These are phyloP conservation scores for Rhododendron molle DNA, from an alignment of 148 eudicot species.

Conservation along the genomic window DNA sequence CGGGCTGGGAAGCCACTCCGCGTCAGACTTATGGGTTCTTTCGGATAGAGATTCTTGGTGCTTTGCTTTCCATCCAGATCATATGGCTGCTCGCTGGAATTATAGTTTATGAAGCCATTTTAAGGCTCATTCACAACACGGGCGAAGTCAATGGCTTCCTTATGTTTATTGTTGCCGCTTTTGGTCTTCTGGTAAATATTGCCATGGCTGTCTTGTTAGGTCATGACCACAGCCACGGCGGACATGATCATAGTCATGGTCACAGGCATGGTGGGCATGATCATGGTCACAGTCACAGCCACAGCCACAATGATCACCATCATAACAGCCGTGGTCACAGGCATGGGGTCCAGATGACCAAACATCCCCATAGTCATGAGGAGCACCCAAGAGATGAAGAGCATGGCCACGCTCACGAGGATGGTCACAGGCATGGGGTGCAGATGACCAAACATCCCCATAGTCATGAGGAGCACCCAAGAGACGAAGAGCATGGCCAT, in stretches of 20 bases:
- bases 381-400: too few species aligned
- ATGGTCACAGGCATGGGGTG: background rate
- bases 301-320: conserved; percentile 22
- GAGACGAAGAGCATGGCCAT: too few species aligned
- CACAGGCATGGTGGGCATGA: background rate
- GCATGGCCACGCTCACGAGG: too few species aligned
- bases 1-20: conserved; percentile 95
- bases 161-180: conserved; percentile 80
- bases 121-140: conserved; percentile 44
- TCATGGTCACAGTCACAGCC: conserved; percentile 21
- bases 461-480: background rate
- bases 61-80: conserved; percentile 80
- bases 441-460: background rate
- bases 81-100: conserved; percentile 93
- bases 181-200: conserved; percentile 71
- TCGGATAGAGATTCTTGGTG: conserved; percentile 81
- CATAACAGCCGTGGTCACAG: conserved; percentile 18
- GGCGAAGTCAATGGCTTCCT: conserved; percentile 77
- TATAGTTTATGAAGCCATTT: conserved; percentile 78
- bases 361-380: too few species aligned
- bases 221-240: conserved; percentile 63
- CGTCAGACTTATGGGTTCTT: conserved; percentile 87
- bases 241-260: conserved; percentile 23
- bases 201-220: conserved; percentile 76
- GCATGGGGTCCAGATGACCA: background rate